A percentile compares a stretch with the other conserved stretches of the same genome.
Conservation (phyloP, 73 alveolate species). For the Paramecium tetraurelia region DNA sequence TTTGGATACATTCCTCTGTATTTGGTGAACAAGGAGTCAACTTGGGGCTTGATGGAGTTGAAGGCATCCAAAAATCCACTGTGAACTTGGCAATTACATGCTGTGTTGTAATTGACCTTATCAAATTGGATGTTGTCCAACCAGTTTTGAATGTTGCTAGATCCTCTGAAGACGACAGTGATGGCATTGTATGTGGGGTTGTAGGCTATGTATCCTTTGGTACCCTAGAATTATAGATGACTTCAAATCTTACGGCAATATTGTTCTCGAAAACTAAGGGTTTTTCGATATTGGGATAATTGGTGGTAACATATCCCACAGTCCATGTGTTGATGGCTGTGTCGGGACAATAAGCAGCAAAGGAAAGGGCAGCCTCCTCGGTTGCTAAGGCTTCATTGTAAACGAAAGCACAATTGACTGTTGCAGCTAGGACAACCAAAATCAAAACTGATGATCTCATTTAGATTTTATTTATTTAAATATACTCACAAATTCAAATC, state of each 20-base stretch:
- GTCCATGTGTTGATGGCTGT: background rate
- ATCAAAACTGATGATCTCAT: background rate
- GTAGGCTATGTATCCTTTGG: constrained; percentile 1
- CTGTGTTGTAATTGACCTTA: background rate
- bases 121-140: background rate
- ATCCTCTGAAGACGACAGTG: background rate
- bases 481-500: background rate
- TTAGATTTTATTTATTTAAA: background rate
- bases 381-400: constrained; percentile 22
- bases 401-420: background rate
- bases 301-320: background rate
- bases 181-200: background rate
- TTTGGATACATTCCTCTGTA: background rate
- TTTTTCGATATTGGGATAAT: background rate
- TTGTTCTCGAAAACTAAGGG: background rate
- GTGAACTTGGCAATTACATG: constrained; percentile 15
- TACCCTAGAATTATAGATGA: background rate
- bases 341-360: constrained; percentile 16
- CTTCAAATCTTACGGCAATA: background rate
- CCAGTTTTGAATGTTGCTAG: background rate
- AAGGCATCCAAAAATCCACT: background rate
- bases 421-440: background rate
- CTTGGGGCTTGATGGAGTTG: background rate
- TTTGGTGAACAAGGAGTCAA: background rate
- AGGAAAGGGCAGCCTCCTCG: constrained; percentile 8